A percentile compares a stretch with the other conserved stretches of the same genome.
Evolutionary conservation across 441 rosid genomes (phyloP).

Genomic region (Daphne laureola): DNA sequence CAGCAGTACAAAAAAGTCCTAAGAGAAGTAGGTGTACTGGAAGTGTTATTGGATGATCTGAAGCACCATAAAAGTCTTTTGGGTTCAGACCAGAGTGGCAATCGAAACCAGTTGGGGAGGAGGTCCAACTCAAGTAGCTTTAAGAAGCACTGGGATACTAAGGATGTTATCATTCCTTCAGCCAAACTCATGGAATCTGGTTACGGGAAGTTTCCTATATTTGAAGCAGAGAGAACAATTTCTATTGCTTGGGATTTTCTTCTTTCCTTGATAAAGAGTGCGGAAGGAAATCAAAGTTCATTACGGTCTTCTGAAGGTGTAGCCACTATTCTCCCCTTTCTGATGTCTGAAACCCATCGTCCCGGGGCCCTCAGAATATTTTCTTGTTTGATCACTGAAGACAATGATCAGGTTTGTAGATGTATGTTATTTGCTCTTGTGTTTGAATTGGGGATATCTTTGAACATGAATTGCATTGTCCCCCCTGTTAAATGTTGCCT

Average conservation of each 20-base stretch:
- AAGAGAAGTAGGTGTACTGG: slow-evolving; percentile 92
- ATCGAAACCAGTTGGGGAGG: slow-evolving; percentile 36
- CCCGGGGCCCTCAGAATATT: slow-evolving; percentile 79
- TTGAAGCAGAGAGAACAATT: slow-evolving; percentile 71
- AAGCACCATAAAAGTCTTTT: slow-evolving; percentile 83
- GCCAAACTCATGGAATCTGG: slow-evolving; percentile 79
- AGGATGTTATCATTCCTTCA: slow-evolving; percentile 77
- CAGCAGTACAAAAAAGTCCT: slow-evolving; percentile 93
- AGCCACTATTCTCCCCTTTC: slow-evolving; percentile 72
- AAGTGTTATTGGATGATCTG: slow-evolving; percentile 83
- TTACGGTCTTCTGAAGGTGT: slow-evolving; percentile 88
- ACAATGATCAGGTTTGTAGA: slow-evolving; percentile 57
- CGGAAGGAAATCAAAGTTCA: slow-evolving; percentile 81
- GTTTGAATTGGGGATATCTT: too few species aligned
- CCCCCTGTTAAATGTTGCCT: too few species aligned
- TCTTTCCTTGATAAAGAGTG: slow-evolving; percentile 82
- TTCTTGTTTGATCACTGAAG: slow-evolving; percentile 90
- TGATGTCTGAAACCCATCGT: slow-evolving; percentile 73
- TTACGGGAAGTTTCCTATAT: slow-evolving; percentile 63
- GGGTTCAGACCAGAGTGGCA: slow-evolving; percentile 54
- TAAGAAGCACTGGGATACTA: slow-evolving; percentile 68
- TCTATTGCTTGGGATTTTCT: slow-evolving; percentile 90
- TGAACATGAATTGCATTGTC: too few species aligned
- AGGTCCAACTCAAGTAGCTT: slow-evolving; percentile 71
- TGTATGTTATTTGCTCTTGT: background rate